Evolutionary conservation across 371 early-diverging fungal genomes (phyloP), one percentile per base, ranked within the genome.

Genomic region (Funneliformis caledonium): DNA sequence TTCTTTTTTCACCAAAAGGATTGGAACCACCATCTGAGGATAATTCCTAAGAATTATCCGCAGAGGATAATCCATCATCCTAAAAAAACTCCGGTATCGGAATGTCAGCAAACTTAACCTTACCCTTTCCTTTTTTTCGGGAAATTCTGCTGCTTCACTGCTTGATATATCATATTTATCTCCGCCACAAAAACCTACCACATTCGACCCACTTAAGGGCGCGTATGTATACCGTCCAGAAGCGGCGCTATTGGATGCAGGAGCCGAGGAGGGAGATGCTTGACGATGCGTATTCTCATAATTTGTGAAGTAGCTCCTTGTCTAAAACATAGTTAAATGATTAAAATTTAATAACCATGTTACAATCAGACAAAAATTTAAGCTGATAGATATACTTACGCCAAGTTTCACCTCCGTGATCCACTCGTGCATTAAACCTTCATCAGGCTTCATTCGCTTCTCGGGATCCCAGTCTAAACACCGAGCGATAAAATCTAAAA

Each of bases 381-480:
- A 19, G 45, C 45, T 8, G 16, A 16, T 43, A 42, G 45, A 62
- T 19, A n/a, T 10, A 37, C 67, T 64, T 48, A 79, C 79, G n/a
- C 52, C 52, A 42, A 79, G 19, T 33, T 79, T 79, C 19, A 75
- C 81, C 37, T 88, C 89, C 64, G 86, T 84, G 43, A 94, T 92
- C 94, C 94, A 95, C 68, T 92, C 93, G 74, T 95, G 95, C 33
- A 89, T 88, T 70, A 95, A 82, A 8, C 95, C 98, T 60, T 95
- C 93, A n/a, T 87, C 88, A 31, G 98, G 96, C n/a, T 87, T 92
- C 88, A 98, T 91, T 14, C 98, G 91, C 80, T 89, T 91, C 64
- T 91, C 90, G n/a, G 98, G 97, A 83, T 97, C 96, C 97, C 97
- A 98, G 60, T 88, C 87, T 50, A 98, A 85, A 80, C 97, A 96